Conservation (phyloP, 2,329 filamentous ascomycete genomes). For the Alternaria atra region DNA sequence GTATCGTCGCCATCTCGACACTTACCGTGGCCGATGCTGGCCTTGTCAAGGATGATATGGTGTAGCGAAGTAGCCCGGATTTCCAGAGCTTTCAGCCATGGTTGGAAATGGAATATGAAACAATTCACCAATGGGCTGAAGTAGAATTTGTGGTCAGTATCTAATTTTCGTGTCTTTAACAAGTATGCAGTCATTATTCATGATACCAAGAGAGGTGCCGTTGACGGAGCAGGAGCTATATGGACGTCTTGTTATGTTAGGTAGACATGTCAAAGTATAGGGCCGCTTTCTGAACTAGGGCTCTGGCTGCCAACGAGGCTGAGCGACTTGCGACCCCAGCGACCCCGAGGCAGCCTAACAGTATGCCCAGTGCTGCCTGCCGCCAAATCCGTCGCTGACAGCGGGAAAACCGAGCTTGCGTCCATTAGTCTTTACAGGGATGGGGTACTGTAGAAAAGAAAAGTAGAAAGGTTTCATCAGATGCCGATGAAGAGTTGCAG, state of each 20-base stretch:
- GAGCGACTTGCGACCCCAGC: not conserved
- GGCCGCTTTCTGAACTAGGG: not conserved
- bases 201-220: not conserved
- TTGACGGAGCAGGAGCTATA: not conserved
- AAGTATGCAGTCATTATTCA: not conserved
- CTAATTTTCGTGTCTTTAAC: too few species aligned
- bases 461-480: not conserved
- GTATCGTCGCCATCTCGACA: too few species aligned
- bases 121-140: too few species aligned
- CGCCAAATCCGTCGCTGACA: not conserved
- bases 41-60: too few species aligned
- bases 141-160: too few species aligned
- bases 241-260: not conserved
- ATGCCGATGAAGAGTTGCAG: not conserved
- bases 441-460: not conserved
- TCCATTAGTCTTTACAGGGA: not conserved
- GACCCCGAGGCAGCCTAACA: not conserved
- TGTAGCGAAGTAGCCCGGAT: too few species aligned
- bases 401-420: not conserved
- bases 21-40: too few species aligned
- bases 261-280: not conserved
- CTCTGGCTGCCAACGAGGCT: conserved; percentile 1
- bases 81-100: too few species aligned
- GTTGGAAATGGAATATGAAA: too few species aligned
- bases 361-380: not conserved